Base-by-base conservation (phyloP, 75 land plant species). In the Isoetes taiwanensis region DNA sequence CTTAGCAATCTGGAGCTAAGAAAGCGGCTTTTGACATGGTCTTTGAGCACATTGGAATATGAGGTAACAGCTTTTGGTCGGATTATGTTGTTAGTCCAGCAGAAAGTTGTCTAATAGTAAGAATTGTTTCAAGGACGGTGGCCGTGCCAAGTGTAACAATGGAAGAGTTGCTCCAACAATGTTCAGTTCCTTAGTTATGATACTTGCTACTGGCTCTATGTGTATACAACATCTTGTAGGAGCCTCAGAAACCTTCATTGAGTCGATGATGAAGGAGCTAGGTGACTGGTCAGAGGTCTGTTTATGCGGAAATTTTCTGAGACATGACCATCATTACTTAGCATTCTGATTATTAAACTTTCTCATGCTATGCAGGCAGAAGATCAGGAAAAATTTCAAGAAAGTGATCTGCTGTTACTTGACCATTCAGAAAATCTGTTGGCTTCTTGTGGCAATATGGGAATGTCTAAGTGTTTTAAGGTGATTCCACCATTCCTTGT, bases 1-100 rank as follows among this genome's bases (percentile, higher is more conserved):
- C n/a, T n/a, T 32, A 76, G 72, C 10, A 62, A 54, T 73, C 71
- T 81, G 12, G 26, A 62, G 52, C 68, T 75, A 2, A 62, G 88
- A 29, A 73, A 72, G 52, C 69, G 48, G 46, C 64, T 84, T 3
- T 35, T 80, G 24, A 77, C 55, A 55, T 57, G 72, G 37, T 42
- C 69, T 69, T 52, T 72, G 34, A 60, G 57, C 14, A 35, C 33
- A 35, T 43, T 79, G 31, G 41, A 59, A 34, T 60, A 58, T 20
- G 66, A 75, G 82, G 85, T 82, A 10, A 48, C 67, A 54, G n/a
- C n/a, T n/a, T n/a, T n/a, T n/a, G n/a, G n/a, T n/a, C n/a, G n/a
- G n/a, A n/a, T n/a, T n/a, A n/a, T n/a, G n/a, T n/a, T n/a, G n/a
- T n/a, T n/a, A n/a, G n/a, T n/a, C n/a, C n/a, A n/a, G n/a, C n/a